Evolutionary conservation across 192 early-diverging fungal genomes (phyloP).

Genomic region (Gonapodya prolifera): DNA sequence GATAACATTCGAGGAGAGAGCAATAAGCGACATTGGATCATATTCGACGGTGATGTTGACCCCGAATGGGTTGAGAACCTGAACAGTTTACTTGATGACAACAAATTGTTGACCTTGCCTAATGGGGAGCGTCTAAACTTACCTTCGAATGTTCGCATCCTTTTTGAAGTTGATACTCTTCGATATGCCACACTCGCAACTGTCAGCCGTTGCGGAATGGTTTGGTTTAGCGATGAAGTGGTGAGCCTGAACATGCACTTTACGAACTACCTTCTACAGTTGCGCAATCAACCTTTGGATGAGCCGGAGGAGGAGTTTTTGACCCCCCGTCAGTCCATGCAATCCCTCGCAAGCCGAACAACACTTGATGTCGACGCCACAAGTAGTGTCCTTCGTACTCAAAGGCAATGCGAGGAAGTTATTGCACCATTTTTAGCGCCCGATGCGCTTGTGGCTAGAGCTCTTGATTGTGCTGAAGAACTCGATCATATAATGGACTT

Average conservation of each 20-base stretch:
- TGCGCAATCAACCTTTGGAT: slow-evolving; percentile 60
- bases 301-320: slow-evolving; percentile 59
- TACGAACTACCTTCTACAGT: slow-evolving; percentile 67
- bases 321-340: neutral
- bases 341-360: slow-evolving; percentile 6
- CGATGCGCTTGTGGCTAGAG: slow-evolving; percentile 62
- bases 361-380: slow-evolving; percentile 19
- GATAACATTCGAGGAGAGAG: slow-evolving; percentile 97
- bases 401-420: slow-evolving; percentile 61
- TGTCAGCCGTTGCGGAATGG: slow-evolving; percentile 98
- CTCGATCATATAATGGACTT: slow-evolving; percentile 99
- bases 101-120: slow-evolving; percentile 89
- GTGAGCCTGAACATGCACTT: slow-evolving; percentile 67
- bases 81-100: slow-evolving; percentile 94
- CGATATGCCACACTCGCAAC: slow-evolving; percentile 96
- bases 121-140: slow-evolving; percentile 95
- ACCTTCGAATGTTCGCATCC: slow-evolving; percentile 89
- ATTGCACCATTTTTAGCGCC: slow-evolving; percentile 55
- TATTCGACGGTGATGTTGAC: slow-evolving; percentile 99
- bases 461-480: slow-evolving; percentile 49
- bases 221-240: slow-evolving; percentile 94
- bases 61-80: slow-evolving; percentile 99
- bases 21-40: slow-evolving; percentile 92
- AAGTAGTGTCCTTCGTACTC: slow-evolving; percentile 31
- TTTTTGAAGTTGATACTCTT: slow-evolving; percentile 99